Evolutionary conservation across 495 filamentous ascomycete genomes (phyloP), one percentile per base, ranked within the genome.

Genomic region (Penicillium salamii): DNA sequence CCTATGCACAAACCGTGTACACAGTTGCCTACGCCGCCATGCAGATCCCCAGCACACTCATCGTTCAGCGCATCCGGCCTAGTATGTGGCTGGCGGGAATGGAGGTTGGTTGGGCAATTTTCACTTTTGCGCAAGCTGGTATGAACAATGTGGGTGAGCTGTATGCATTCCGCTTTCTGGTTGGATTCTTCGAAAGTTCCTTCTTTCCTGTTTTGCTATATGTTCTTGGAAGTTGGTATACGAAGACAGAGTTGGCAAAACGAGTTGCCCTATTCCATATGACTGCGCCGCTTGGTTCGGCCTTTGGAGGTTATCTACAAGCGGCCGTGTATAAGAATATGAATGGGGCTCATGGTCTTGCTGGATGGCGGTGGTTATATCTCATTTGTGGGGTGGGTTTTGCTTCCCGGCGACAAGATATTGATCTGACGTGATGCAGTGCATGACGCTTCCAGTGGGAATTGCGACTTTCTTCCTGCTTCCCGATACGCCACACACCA

Each of bases 101-200:
- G 12, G 72, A 75, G 32, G 59, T 75, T 31, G 63, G 58, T 15
- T 77, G 74, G 74, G 69, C 67, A 0, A 36, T 68, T 1, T 65
- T 73, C 33, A 75, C 74, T 0, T 19, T 72, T 61, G 21, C 67
- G 60, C 35, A 67, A 57, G 36, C 49, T 57, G n/a, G 45, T 0
- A 44, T 52, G 46, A 38, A 49, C 3, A 51, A 42, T 13, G 50
- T 54, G 1, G 11, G 41, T 1, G 21, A 54, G 23, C 26, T 61
- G 1, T 57, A 57, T 39, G 58, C 58, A 3, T 57, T 61, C n/a
- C 35, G 58, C 9, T 61, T 61, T n/a, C 42, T 61, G 17, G 37
- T 61, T 13, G 57, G 58, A 1, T 52, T 57, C 11, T 51, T 52
- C 13, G 53, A 61, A 24, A 54, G 50, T 19, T 54, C 53, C 1